Evolutionary conservation across 2,329 filamentous ascomycete species (phyloP), one percentile per base, ranked within the genome.

Genomic region (Daldinia eschscholtzii): DNA sequence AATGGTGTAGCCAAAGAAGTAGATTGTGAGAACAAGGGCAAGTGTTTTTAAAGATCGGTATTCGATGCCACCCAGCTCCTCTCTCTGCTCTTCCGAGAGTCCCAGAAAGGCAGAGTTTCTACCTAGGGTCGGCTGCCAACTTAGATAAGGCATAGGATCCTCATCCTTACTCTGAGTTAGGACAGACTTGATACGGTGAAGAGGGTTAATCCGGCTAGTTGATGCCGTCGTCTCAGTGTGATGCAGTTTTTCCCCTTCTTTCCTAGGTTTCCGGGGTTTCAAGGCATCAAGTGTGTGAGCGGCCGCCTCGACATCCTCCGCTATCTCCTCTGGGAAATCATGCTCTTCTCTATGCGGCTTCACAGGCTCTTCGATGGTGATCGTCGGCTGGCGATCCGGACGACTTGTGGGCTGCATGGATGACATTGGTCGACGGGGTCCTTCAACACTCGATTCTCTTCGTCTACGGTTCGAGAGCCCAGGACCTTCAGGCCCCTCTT

Each of bases 61-160:
- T 79, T 99, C 96, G 70, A 99, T 97, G 20, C 96, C 96, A 10
- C 96, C 96, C 2, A 99, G 83, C 80, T 99, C 96, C 77, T 99
- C 94, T 72, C 96, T 89, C 80, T 99, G 94, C 71, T 96, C 93
- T 73, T 97, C 92, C 0, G 92, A 93, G 71, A 99, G 81, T 73
- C 94, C 93, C 12, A 96, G 87, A 76, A 98, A 99, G 41, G 93
- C 91, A 10, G 95, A 98, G 79, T 99, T 99, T 70, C 96, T 90
- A 26, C 92, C 95, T 61, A 98, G 88, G 0, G 96, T 99, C 1
- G 96, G 93, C 67, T 94, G 91, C 88, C 93, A 98, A 79, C 93
- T 98, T 58, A 99, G 87, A 79, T 99, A 99, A 0, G 96, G 96
- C 83, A 93, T 92, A 0, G 78, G 77, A 35, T 89, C 85, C 1